Conservation (phyloP, 352 stramenopile genomes). For the Elongisporangium prolatum region DNA sequence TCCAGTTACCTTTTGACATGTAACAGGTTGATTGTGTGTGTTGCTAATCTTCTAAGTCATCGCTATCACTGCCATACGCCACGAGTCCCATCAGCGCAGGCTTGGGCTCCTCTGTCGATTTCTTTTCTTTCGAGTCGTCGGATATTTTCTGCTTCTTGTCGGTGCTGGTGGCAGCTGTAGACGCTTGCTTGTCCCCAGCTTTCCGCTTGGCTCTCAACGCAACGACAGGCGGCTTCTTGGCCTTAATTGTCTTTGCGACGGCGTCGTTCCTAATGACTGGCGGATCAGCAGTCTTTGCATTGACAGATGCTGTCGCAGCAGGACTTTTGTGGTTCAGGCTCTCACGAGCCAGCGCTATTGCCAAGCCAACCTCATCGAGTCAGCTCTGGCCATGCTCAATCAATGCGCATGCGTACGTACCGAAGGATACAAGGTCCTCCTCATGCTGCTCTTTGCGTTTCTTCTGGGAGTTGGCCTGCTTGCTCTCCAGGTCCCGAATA, state of each 20-base stretch:
- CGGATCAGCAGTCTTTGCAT: constrained; percentile 1
- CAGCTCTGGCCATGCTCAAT: neutral
- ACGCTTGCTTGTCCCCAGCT: constrained; percentile 7
- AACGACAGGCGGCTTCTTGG: constrained; percentile 27
- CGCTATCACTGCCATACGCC: constrained; percentile 69
- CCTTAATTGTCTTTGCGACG: constrained; percentile 12
- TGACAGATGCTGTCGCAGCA: neutral
- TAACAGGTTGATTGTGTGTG: neutral
- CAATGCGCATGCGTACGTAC: constrained; percentile 25
- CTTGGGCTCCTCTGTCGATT: constrained; percentile 9
- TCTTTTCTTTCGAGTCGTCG: constrained; percentile 6
- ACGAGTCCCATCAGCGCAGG: constrained; percentile 37
- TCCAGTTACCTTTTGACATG: too few relatives aligned
- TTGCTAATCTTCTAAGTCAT: constrained; percentile 14
- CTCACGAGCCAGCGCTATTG: constrained; percentile 49
- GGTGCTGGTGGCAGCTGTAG: constrained; percentile 2
- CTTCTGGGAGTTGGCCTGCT: constrained; percentile 40
- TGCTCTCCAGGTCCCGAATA: constrained; percentile 63
- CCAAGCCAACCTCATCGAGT: neutral
- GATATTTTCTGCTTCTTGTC: constrained; percentile 18
- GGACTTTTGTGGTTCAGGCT: constrained; percentile 26
- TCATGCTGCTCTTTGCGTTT: constrained; percentile 63
- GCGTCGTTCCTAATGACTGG: constrained; percentile 19
- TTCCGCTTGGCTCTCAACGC: constrained; percentile 63
- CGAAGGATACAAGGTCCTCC: constrained; percentile 64